These are phyloP conservation scores for Apiosordaria backusii DNA, from an alignment of 495 filamentous ascomycete species.

Conservation along the genomic window DNA sequence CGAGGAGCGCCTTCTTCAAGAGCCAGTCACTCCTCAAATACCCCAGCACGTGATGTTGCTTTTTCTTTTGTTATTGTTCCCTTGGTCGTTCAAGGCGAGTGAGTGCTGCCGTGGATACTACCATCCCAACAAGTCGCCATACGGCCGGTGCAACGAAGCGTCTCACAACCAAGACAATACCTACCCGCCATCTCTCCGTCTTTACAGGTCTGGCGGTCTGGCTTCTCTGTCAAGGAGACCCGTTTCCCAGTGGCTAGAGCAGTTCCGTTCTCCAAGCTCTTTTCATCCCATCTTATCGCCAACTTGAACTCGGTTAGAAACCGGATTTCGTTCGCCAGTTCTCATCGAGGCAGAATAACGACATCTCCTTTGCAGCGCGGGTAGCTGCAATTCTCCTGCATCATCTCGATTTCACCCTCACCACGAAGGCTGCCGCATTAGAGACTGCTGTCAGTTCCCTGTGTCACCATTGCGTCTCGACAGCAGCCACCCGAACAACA, in stretches of 20 bases:
- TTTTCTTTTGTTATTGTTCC: slow-evolving; percentile 7
- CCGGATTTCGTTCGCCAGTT: background rate
- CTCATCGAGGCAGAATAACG: background rate
- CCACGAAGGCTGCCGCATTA: background rate
- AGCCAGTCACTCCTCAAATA: background rate
- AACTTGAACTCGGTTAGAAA: background rate
- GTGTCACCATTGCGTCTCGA: background rate
- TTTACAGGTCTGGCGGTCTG: background rate
- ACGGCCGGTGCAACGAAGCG: background rate
- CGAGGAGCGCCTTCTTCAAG: background rate
- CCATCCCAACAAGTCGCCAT: background rate
- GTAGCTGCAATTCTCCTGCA: slow-evolving; percentile 1
- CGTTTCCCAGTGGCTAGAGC: background rate
- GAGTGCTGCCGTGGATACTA: background rate
- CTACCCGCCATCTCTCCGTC: background rate
- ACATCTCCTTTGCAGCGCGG: background rate
- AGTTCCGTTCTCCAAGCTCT: background rate
- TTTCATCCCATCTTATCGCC: background rate
- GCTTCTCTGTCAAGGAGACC: background rate
- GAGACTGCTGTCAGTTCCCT: background rate
- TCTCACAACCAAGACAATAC: slow-evolving; percentile 6
- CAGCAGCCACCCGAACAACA: background rate
- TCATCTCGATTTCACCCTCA: background rate
- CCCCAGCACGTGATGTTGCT: too few relatives aligned
- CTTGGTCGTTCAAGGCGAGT: background rate